Conservation (phyloP, 345 rosid genomes). For the Salix exigua region DNA sequence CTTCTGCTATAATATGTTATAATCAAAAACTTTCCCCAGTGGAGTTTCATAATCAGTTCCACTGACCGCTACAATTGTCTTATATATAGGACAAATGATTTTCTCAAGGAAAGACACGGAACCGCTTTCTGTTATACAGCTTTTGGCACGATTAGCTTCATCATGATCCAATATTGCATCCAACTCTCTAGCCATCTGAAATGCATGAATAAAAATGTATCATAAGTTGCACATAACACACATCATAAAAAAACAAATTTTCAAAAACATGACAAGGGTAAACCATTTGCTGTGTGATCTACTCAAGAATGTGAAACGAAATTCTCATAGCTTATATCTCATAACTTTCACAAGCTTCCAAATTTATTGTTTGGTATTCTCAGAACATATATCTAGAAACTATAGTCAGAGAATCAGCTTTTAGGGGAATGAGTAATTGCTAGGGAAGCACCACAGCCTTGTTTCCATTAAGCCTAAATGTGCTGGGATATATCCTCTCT, state of each 20-base stretch:
- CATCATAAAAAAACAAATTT: background rate
- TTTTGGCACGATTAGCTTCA: constrained; percentile 63
- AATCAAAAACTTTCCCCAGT: background rate
- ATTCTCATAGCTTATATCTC: too few species aligned
- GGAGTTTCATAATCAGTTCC: background rate
- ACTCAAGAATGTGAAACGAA: too few species aligned
- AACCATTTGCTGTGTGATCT: too few species aligned
- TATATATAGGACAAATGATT: constrained; percentile 74
- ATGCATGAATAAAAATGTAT: background rate
- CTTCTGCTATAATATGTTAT: background rate
- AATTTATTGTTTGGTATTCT: too few species aligned
- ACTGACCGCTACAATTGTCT: constrained; percentile 59
- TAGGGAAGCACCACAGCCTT: too few species aligned
- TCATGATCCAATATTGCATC: constrained; percentile 87
- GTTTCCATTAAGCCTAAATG: too few species aligned
- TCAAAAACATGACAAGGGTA: too few species aligned
- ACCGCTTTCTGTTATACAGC: constrained; percentile 56
- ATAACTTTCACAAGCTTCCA: too few species aligned
- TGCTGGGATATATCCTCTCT: too few species aligned
- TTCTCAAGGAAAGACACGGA: constrained; percentile 76
- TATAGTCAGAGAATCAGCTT: too few species aligned
- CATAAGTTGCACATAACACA: constrained; percentile 2
- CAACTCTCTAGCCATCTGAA: constrained; percentile 96
- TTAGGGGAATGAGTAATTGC: too few species aligned
- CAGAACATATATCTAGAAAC: too few species aligned